A percentile compares a stretch with the other conserved stretches of the same genome.
Conservation (phyloP, 2,329 filamentous ascomycete species). For the Aureobasidium sp. region DNA sequence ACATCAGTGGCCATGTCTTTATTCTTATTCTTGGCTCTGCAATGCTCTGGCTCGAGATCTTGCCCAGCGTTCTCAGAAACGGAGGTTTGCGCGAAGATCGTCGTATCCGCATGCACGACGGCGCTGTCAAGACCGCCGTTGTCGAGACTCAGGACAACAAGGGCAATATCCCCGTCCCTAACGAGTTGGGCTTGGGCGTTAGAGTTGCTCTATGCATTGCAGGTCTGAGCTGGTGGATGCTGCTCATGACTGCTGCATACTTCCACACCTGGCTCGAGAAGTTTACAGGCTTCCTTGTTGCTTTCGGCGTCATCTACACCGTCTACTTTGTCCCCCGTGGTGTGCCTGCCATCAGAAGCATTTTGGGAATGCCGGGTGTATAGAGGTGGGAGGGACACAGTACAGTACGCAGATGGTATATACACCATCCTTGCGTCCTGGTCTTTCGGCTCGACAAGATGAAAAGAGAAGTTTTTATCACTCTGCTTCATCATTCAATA, state of each 20-base stretch:
- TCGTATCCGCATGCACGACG: constrained; percentile 58
- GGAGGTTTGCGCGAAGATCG: constrained; percentile 53
- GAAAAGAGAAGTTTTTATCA: not conserved
- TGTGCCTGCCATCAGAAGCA: constrained; percentile 34
- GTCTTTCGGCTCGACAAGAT: not conserved
- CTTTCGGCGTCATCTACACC: constrained; percentile 37
- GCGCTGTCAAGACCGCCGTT: constrained; percentile 47
- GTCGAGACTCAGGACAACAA: constrained; percentile 36
- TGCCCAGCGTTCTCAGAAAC: constrained; percentile 51
- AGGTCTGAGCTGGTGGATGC: constrained; percentile 81
- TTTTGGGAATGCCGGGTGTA: constrained; percentile 42
- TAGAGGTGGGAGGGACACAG: not conserved
- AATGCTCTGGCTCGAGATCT: constrained; percentile 73
- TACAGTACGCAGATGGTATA: not conserved
- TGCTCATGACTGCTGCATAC: constrained; percentile 96
- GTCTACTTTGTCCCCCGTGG: constrained; percentile 45
- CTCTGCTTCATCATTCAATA: not conserved
- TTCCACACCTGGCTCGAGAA: constrained; percentile 99
- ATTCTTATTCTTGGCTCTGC: constrained; percentile 77
- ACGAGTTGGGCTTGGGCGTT: constrained; percentile 40
- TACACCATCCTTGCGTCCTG: not conserved
- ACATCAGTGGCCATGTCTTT: constrained; percentile 94
- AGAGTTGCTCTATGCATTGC: constrained; percentile 53
- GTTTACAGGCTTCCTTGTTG: constrained; percentile 47
- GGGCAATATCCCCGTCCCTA: constrained; percentile 35